These are phyloP conservation scores for Dothidotthia symphoricarpi DNA, from an alignment of 2,329 filamentous ascomycete species.

Conservation along the genomic window DNA sequence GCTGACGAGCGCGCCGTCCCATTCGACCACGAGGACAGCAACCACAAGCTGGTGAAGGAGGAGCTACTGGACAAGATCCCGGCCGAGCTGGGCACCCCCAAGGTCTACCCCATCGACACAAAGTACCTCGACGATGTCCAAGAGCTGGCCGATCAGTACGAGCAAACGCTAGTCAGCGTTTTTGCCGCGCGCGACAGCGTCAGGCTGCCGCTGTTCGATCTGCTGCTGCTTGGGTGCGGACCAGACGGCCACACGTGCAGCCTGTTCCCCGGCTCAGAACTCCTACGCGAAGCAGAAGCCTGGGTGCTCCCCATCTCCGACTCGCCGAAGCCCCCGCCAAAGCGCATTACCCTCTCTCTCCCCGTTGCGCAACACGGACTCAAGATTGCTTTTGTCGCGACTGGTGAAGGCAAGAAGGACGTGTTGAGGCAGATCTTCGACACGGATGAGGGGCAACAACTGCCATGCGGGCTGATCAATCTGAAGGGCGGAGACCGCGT, in stretches of 20 bases:
- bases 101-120: constrained; percentile 75
- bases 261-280: constrained; percentile 84
- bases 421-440: constrained; percentile 93
- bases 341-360: constrained; percentile 86
- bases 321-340: constrained; percentile 89
- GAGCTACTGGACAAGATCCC: constrained; percentile 90
- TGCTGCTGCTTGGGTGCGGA: constrained; percentile 88
- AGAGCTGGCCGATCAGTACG: constrained; percentile 91
- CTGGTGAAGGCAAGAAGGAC: constrained; percentile 83
- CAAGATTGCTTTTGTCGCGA: constrained; percentile 87
- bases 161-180: constrained; percentile 77
- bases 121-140: constrained; percentile 72
- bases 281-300: constrained; percentile 80
- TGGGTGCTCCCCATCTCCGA: constrained; percentile 93
- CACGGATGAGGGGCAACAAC: constrained; percentile 63
- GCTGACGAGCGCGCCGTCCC: constrained; percentile 95
- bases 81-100: constrained; percentile 61
- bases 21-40: constrained; percentile 88
- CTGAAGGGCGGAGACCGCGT: constrained; percentile 78
- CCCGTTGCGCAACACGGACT: constrained; percentile 86
- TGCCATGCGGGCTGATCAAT: constrained; percentile 89
- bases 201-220: constrained; percentile 90
- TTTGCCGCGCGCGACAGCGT: constrained; percentile 94
- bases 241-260: constrained; percentile 98
- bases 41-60: constrained; percentile 82